phyloP scores from a whole-genome alignment of 305 asterid genomes.

The Petunia hybrid region DNA sequence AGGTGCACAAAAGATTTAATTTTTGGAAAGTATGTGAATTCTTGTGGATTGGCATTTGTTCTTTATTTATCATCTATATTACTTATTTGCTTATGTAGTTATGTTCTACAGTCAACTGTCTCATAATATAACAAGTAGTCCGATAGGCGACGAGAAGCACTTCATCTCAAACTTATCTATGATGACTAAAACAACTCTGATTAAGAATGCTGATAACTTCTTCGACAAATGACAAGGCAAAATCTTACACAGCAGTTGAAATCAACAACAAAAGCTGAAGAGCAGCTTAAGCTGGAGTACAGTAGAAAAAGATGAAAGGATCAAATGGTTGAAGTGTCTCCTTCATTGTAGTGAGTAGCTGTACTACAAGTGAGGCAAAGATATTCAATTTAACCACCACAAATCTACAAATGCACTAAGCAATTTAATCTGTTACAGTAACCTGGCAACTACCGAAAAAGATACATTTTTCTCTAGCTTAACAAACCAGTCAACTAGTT shows the following conservation, averaged over 20 bases:
- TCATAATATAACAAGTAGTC: too few species aligned
- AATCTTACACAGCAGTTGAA: neutral
- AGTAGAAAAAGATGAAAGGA: neutral
- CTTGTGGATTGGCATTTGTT: too few species aligned
- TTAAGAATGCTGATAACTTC: neutral
- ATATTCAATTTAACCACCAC: neutral
- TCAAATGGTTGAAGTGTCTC: neutral
- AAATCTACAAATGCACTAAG: neutral
- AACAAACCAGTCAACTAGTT: neutral
- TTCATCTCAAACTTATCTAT: neutral
- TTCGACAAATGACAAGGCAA: neutral
- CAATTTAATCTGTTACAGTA: neutral
- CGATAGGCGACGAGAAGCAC: too few species aligned
- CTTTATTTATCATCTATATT: too few species aligned
- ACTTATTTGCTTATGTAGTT: too few species aligned
- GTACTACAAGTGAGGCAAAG: neutral
- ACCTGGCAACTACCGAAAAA: neutral
- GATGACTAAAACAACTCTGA: neutral
- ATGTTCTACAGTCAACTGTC: too few species aligned
- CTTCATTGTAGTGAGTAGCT: neutral
- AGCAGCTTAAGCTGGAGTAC: neutral
- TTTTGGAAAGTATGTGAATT: too few species aligned
- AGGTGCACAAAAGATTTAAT: too few species aligned
- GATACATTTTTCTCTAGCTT: neutral
- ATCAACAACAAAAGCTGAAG: slow-evolving; percentile 2